Base-by-base conservation (phyloP, 2,329 filamentous ascomycete species). In the Capronia epimyces region DNA sequence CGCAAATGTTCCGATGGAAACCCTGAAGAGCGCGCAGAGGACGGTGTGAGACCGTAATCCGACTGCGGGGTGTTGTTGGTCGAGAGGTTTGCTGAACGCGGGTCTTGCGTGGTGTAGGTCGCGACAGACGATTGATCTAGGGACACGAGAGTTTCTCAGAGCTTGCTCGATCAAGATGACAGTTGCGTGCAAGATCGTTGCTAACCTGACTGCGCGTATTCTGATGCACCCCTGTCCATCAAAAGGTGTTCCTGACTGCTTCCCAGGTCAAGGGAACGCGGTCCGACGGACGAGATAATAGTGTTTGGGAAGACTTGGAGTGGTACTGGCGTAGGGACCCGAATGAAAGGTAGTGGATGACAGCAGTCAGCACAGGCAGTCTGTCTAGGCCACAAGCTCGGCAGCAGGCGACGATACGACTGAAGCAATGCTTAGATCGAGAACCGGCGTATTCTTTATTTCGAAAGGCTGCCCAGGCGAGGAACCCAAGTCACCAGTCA, bases 71-170 rank as follows among this genome's bases (percentile, higher is more conserved):
- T 95, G 63, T 85, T 87, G 63, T 86, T 83, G 57, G 83, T 78
- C 55, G 86, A 84, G 70, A 89, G 87, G 69, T 79, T 84, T 62
- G 77, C 74, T 53, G 83, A 74, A 70, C 87, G 82, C 66, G 83
- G 82, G 75, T 95, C 89, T 75, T 87, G 85, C 66, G 83, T 82
- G 63, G 86, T 78, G 74, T 94, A 95, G 73, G 91, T 86, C 75
- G 86, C 87, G 86, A 87, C 85, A 87, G 89, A 87, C 74, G 86
- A 79, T 79, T 88, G 87, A 86, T 95, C 90, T 93, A 86, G 82
- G 39, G 45, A 50, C 20, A 54, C 37, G 39, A 48, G 39, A 46
- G 21, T 39, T 49, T 56, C 46, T 58, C 46, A 62, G 57, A 55
- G 55, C 24, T 43, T 53, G 60, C 27, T 60, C 52, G 41, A 37